A percentile compares a stretch with the other conserved stretches of the same genome.
Evolutionary conservation across 2,329 filamentous ascomycete species (phyloP).

Genomic region (Arthrocladium fulminans): DNA sequence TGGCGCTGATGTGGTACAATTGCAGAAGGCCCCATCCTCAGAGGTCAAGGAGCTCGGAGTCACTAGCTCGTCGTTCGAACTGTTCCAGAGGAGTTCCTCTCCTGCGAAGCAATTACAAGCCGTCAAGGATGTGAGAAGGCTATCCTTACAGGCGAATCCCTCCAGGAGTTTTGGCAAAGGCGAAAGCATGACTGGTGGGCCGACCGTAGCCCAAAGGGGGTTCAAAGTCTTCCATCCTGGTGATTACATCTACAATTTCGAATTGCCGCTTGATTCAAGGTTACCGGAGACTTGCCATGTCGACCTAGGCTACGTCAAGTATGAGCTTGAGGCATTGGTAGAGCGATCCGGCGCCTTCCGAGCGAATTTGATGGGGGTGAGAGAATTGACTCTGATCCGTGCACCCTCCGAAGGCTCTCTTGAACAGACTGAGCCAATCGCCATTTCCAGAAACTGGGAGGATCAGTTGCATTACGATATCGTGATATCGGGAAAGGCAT

Average conservation of each 20-base stretch:
- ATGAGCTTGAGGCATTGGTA: slow-evolving; percentile 75
- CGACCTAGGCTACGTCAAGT: slow-evolving; percentile 77
- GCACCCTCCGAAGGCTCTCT: slow-evolving; percentile 79
- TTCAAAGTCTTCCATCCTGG: slow-evolving; percentile 78
- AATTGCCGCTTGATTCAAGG: slow-evolving; percentile 69
- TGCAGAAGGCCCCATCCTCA: slow-evolving; percentile 37
- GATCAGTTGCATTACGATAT: slow-evolving; percentile 94
- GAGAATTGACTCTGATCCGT: slow-evolving; percentile 75
- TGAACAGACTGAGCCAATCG: slow-evolving; percentile 86
- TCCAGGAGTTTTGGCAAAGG: slow-evolving; percentile 78
- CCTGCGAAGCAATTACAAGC: slow-evolving; percentile 28
- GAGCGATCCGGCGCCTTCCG: slow-evolving; percentile 85
- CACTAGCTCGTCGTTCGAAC: slow-evolving; percentile 33
- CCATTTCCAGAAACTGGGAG: slow-evolving; percentile 88
- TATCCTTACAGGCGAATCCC: slow-evolving; percentile 72
- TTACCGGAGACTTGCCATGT: slow-evolving; percentile 77
- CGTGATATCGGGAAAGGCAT: slow-evolving; percentile 90
- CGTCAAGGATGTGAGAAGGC: slow-evolving; percentile 50
- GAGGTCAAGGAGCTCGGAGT: slow-evolving; percentile 26
- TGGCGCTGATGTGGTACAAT: slow-evolving; percentile 54
- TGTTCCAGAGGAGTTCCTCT: slow-evolving; percentile 35
- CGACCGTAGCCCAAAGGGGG: slow-evolving; percentile 61
- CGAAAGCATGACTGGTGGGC: slow-evolving; percentile 50
- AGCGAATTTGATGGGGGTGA: slow-evolving; percentile 71
- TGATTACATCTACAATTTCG: slow-evolving; percentile 67